phyloP scores from a whole-genome alignment of 2,329 filamentous ascomycete genomes.

The Huntiella decipiens region DNA sequence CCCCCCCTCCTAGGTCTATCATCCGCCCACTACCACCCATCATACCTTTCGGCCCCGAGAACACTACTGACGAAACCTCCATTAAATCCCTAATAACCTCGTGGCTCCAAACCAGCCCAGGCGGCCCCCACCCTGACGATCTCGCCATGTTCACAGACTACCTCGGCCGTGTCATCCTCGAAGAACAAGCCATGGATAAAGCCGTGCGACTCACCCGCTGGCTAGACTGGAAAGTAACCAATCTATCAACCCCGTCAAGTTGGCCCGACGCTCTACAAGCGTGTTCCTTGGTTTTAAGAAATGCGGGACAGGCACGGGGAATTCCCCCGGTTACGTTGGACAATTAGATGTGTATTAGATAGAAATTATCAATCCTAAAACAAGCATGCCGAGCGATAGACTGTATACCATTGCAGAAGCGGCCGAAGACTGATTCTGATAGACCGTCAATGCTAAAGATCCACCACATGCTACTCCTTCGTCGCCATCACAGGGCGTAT shows the following conservation, averaged over 20 bases:
- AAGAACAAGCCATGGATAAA: conserved; percentile 66
- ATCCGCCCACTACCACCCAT: conserved; percentile 27
- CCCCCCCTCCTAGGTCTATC: background rate
- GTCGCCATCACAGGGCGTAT: conserved; percentile 35
- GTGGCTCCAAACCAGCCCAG: conserved; percentile 50
- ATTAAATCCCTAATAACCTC: conserved; percentile 54
- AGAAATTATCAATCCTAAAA: background rate
- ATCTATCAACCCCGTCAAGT: background rate
- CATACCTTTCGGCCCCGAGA: conserved; percentile 26
- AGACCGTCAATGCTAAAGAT: conserved; percentile 28
- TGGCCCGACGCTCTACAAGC: too few species aligned
- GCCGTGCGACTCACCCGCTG: conserved; percentile 50
- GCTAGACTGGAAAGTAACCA: conserved; percentile 33
- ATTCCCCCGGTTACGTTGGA: too few species aligned
- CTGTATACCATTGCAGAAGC: background rate
- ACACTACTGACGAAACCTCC: conserved; percentile 30
- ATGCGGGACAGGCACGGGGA: too few species aligned
- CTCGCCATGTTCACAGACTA: conserved; percentile 57
- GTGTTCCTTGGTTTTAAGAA: too few species aligned
- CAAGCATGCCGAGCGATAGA: too few species aligned
- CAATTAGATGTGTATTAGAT: background rate
- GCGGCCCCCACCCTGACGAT: conserved; percentile 60
- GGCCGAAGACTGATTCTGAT: conserved; percentile 15
- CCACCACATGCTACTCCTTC: conserved; percentile 34
- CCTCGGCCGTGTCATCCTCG: conserved; percentile 47